A percentile compares a stretch with the other conserved stretches of the same genome.
phyloP scores from a whole-genome alignment of 768 basidiomycete species.

The Lepiota venenata region DNA sequence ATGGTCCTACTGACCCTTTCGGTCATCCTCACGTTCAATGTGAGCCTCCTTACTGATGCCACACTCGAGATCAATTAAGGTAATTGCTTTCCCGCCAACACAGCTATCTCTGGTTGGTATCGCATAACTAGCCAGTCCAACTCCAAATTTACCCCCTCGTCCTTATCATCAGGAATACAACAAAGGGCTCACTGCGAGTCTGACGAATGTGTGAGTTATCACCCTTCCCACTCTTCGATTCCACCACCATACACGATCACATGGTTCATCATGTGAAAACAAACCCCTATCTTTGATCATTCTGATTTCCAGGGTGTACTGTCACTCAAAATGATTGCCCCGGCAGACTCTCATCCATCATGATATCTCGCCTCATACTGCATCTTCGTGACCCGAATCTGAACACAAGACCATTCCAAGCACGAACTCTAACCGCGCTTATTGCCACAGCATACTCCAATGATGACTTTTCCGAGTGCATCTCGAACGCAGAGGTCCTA shows the following conservation, averaged over 20 bases:
- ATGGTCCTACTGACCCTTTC: conserved; percentile 16
- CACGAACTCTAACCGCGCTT: not conserved
- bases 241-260: not conserved
- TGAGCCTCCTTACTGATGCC: conserved; percentile 1
- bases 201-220: conserved; percentile 26
- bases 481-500: not conserved
- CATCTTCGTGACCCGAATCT: conserved; percentile 28
- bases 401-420: not conserved
- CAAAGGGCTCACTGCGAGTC: conserved; percentile 20
- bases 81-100: conserved; percentile 3
- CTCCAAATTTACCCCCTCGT: not conserved
- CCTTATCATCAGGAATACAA: conserved; percentile 16
- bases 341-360: conserved; percentile 25
- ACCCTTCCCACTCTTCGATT: not conserved
- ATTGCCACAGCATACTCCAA: not conserved
- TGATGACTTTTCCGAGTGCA: not conserved
- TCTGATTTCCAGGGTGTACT: not conserved
- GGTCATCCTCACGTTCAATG: conserved; percentile 16
- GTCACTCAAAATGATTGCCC: not conserved
- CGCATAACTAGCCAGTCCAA: not conserved
- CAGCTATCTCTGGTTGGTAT: not conserved
- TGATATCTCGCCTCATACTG: conserved; percentile 30
- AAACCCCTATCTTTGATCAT: not conserved
- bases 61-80: not conserved
- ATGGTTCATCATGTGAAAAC: not conserved